Evolutionary conservation across 371 early-diverging fungal species (phyloP).

Genomic region (Rhizopus delemar): DNA sequence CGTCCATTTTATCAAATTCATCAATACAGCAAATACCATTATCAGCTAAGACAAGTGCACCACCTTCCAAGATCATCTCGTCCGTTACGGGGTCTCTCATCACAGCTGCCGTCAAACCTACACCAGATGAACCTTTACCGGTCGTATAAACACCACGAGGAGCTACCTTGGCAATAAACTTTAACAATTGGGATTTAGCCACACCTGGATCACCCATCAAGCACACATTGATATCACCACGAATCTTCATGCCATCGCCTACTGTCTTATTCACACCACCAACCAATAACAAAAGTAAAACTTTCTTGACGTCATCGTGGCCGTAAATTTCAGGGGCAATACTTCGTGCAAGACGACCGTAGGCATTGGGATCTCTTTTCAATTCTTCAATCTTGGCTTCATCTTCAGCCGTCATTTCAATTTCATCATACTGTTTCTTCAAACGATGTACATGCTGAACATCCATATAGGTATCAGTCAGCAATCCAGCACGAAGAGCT

Average conservation of each 20-base stretch:
- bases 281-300: conserved; percentile 83
- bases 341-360: conserved; percentile 83
- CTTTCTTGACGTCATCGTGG: conserved; percentile 95
- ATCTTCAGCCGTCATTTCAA: conserved; percentile 69
- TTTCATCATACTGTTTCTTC: conserved; percentile 88
- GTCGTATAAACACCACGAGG: conserved; percentile 94
- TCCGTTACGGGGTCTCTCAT: conserved; percentile 82
- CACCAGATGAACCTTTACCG: conserved; percentile 91
- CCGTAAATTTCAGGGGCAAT: conserved; percentile 98
- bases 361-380: conserved; percentile 71
- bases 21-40: conserved; percentile 77
- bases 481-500: conserved; percentile 90
- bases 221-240: conserved; percentile 95
- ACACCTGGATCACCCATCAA: conserved; percentile 99
- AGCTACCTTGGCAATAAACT: conserved; percentile 83
- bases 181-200: conserved; percentile 92
- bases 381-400: conserved; percentile 65
- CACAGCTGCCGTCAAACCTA: conserved; percentile 93
- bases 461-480: conserved; percentile 96
- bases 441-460: conserved; percentile 83
- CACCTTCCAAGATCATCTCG: conserved; percentile 91
- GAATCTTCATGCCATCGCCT: conserved; percentile 91
- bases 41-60: conserved; percentile 91
- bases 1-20: conserved; percentile 94
- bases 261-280: conserved; percentile 86